Conservation (phyloP, 352 stramenopile species). For the Pythium angustatum region DNA sequence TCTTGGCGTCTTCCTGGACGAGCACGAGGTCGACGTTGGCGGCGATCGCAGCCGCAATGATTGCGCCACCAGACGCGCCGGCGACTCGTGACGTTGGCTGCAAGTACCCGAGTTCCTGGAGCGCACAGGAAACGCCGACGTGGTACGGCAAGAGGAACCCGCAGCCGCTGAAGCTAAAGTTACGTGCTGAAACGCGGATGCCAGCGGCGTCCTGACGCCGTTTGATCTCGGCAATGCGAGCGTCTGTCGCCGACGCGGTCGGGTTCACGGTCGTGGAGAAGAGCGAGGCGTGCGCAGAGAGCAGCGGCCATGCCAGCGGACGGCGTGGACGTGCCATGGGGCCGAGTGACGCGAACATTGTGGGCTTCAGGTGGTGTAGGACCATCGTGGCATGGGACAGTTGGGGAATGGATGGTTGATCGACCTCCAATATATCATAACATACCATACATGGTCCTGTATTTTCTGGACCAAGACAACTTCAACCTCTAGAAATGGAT, state of each 20-base stretch:
- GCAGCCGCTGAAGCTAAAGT: conserved; percentile 80
- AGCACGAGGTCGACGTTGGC: conserved; percentile 48
- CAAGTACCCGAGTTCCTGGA: conserved; percentile 55
- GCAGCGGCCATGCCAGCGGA: conserved; percentile 1
- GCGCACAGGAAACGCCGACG: conserved; percentile 61
- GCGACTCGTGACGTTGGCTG: conserved; percentile 54
- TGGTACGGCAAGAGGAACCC: conserved; percentile 84
- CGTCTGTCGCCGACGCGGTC: conserved; percentile 35
- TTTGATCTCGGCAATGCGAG: conserved; percentile 70
- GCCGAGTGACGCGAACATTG: too few relatives aligned
- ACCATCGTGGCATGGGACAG: too few relatives aligned
- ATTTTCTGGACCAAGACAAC: neutral
- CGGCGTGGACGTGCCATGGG: neutral
- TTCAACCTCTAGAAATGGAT: conserved; percentile 20
- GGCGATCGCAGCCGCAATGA: conserved; percentile 64
- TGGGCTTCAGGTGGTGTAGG: too few relatives aligned
- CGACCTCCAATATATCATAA: neutral
- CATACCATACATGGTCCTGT: neutral
- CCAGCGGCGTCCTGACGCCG: conserved; percentile 39
- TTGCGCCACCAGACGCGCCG: conserved; percentile 70
- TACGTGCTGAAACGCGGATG: conserved; percentile 15
- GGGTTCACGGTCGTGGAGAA: conserved; percentile 47
- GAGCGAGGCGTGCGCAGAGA: neutral
- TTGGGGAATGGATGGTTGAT: too few relatives aligned
- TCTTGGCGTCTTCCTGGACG: conserved; percentile 64